Evolutionary conservation across 2,329 filamentous ascomycete genomes (phyloP).

Genomic region (Colletotrichum sp.): DNA sequence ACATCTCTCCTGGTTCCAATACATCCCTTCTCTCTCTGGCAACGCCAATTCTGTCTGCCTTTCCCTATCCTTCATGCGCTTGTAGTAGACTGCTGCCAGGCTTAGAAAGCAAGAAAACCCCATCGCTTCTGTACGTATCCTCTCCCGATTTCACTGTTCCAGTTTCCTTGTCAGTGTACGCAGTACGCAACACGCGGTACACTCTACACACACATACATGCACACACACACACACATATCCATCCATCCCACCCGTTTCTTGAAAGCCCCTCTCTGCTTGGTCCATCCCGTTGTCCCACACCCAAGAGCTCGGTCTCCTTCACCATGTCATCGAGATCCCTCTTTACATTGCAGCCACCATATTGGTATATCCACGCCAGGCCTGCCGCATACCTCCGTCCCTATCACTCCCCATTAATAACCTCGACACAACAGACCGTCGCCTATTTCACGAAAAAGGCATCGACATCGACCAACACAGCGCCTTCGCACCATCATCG

Average conservation of each 20-base stretch:
- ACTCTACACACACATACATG: neutral
- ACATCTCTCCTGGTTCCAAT: neutral
- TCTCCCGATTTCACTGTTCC: neutral
- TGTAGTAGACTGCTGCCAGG: neutral
- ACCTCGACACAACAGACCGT: neutral
- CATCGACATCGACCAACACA: neutral
- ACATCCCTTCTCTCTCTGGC: neutral
- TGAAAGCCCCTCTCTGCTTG: conserved; percentile 18
- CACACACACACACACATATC: neutral
- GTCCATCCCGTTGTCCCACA: conserved; percentile 23
- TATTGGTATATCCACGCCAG: conserved; percentile 21
- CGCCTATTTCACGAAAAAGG: neutral
- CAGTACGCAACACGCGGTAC: neutral
- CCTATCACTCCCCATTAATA: neutral
- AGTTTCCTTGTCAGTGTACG: neutral
- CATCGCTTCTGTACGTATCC: conserved; percentile 15
- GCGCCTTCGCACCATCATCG: neutral
- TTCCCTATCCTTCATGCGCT: conserved; percentile 13
- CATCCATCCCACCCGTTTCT: conserved; percentile 18
- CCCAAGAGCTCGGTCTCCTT: conserved; percentile 21
- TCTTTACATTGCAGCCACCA: conserved; percentile 11
- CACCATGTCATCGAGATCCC: conserved; percentile 24
- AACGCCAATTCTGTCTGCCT: neutral
- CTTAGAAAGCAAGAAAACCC: neutral
- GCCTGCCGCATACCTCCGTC: conserved; percentile 5